Evolutionary conservation across 2,329 filamentous ascomycete species (phyloP).

Genomic region (Ophiostoma quercus): DNA sequence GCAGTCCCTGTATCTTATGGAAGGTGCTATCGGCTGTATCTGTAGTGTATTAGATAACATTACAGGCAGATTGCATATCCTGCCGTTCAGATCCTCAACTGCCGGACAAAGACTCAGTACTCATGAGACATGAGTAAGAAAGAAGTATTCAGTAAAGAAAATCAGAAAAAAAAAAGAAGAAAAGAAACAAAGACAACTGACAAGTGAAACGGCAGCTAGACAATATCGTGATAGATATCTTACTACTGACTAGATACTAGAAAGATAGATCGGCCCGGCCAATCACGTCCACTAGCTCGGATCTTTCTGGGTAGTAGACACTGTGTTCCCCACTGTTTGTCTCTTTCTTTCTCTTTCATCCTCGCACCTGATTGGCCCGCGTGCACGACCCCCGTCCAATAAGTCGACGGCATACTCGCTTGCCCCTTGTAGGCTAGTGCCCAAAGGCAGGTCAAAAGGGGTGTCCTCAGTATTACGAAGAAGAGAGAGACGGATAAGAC

Average conservation of each 20-base stretch:
- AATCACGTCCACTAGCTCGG: slow-evolving; percentile 13
- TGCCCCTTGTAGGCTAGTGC: slow-evolving; percentile 15
- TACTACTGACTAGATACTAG: too few species aligned
- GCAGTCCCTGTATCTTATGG: too few species aligned
- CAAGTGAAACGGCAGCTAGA: neutral
- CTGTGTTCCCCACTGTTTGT: slow-evolving; percentile 7
- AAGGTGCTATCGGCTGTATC: too few species aligned
- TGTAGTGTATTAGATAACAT: too few species aligned
- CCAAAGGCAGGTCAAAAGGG: neutral
- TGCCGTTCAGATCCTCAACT: too few species aligned
- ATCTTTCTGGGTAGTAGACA: neutral
- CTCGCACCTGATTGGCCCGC: neutral
- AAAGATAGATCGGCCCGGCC: slow-evolving; percentile 13
- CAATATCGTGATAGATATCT: too few species aligned
- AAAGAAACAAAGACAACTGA: neutral
- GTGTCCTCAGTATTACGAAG: neutral
- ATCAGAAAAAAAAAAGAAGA: too few species aligned
- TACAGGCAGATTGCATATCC: too few species aligned
- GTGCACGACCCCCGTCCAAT: slow-evolving; percentile 15
- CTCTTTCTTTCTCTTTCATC: too few species aligned
- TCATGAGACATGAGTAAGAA: too few species aligned
- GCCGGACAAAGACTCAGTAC: too few species aligned
- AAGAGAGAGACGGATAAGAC: neutral
- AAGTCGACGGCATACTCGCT: slow-evolving; percentile 19
- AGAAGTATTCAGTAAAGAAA: too few species aligned